These are phyloP conservation scores for Cercospora beticola DNA, from an alignment of 2,329 filamentous ascomycete species.

Conservation along the genomic window DNA sequence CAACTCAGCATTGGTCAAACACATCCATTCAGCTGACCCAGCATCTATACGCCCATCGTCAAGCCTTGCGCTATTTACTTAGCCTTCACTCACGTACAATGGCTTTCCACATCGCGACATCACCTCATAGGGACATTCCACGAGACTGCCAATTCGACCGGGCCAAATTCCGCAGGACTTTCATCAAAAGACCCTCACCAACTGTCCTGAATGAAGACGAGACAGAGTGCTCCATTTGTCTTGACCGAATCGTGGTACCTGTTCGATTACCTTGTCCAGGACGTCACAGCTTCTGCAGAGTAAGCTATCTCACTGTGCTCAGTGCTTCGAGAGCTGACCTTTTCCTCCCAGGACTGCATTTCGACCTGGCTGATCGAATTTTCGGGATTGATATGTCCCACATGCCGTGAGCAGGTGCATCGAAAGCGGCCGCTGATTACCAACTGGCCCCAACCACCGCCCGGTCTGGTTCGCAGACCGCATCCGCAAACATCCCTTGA, in stretches of 20 bases:
- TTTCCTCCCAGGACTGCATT: background rate
- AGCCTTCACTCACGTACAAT: background rate
- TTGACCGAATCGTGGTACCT: background rate
- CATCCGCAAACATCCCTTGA: background rate
- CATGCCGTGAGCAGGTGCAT: background rate
- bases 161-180: background rate
- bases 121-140: background rate
- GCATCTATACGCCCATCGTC: background rate
- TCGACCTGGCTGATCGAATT: constrained; percentile 1
- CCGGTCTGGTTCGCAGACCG: background rate
- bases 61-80: background rate
- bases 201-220: background rate
- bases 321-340: background rate
- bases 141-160: background rate
- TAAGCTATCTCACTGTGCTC: background rate
- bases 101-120: background rate
- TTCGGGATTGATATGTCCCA: background rate
- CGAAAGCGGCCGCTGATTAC: background rate
- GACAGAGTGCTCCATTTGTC: background rate
- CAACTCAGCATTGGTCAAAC: background rate
- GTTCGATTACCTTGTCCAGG: background rate
- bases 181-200: background rate
- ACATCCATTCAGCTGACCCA: background rate
- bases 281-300: background rate
- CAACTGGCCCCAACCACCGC: background rate